Base-by-base conservation (phyloP, 108 stramenopile species). In the Cyclotella choctawhatcheeana region DNA sequence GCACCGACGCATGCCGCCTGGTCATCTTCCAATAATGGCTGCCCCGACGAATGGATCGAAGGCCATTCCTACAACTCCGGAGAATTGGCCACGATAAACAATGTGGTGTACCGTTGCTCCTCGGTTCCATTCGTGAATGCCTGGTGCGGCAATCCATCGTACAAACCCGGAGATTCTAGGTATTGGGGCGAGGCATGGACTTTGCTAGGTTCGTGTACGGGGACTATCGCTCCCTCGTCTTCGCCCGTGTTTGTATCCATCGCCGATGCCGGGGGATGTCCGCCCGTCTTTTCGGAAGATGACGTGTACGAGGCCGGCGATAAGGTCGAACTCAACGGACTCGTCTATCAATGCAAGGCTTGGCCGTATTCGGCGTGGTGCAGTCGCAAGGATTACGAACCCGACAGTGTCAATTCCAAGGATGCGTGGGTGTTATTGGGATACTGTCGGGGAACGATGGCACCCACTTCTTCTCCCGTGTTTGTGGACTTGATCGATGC, bases 281-380 rank as follows among this genome's bases (percentile, higher is more conserved):
- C 69, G 6, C 56, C 47, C 3, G 56, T 16, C n/a, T 69, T 18
- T 16, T 1, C 5, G 0, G 2, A 5, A 27, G 26, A 27, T 5
- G 25, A 54, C 24, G 16, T 6, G 6, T 69, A 69, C 27, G 40
- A 69, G 6, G 55, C 1, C 0, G 68, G 55, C 16, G 68, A 69
- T 17, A 40, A 29, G 54, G 68, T 69, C 43, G 26, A n/a, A n/a
- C 5, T 58, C 3, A 18, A 27, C n/a, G 2, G 3, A 27, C 0
- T 44, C 0, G 54, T 33, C 4, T 67, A 52, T 44, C 10, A 53
- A 50, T 67, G 65, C 54, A 26, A 21, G 2, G 5, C 67, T 21
- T 55, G 48, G 29, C 54, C 67, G 1, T n/a, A 33, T 26, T 54
- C 52, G 0, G 67, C 26, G 6, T 68, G 40, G 35, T 68, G 67